Conservation (phyloP, 2,329 filamentous ascomycete species). For the Trichoderma pleuroti region DNA sequence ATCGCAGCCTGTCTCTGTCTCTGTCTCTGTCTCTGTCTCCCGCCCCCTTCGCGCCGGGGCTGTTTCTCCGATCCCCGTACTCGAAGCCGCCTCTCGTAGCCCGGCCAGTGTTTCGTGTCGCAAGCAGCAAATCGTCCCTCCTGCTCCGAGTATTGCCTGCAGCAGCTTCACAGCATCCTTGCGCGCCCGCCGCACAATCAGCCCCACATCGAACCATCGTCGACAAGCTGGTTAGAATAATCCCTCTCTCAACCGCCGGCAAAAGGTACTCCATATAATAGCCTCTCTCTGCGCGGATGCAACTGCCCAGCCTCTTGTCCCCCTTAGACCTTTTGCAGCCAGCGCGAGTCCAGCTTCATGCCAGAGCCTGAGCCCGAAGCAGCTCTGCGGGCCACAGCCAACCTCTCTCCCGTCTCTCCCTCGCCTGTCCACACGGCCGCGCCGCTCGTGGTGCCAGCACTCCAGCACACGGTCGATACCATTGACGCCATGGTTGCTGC, state of each 20-base stretch:
- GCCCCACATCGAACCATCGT: conserved; percentile 19
- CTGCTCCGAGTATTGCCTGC: conserved; percentile 7
- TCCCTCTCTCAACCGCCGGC: conserved; percentile 7
- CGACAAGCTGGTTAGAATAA: conserved; percentile 15
- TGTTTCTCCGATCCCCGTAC: background rate
- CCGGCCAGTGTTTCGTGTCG: background rate
- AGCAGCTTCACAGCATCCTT: conserved; percentile 17
- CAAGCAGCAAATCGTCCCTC: background rate
- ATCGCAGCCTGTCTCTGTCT: background rate
- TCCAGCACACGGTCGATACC: conserved; percentile 52
- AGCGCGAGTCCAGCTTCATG: conserved; percentile 12
- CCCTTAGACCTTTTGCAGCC: conserved; percentile 5
- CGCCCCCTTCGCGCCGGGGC: background rate
- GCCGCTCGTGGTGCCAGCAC: conserved; percentile 45
- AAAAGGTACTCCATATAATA: conserved; percentile 13
- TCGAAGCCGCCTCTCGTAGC: conserved; percentile 6
- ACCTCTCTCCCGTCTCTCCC: conserved; percentile 51
- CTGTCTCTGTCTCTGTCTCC: background rate
- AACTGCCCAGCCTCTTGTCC: background rate
- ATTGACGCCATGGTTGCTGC: conserved; percentile 46
- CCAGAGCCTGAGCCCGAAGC: conserved; percentile 31
- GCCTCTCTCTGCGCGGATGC: conserved; percentile 15
- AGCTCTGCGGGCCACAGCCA: conserved; percentile 50
- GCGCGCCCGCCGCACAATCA: conserved; percentile 3
- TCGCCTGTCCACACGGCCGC: conserved; percentile 46